Evolutionary conservation across 345 rosid species (phyloP), one percentile per base, ranked within the genome.

Genomic region (Laguncularia racemosa): DNA sequence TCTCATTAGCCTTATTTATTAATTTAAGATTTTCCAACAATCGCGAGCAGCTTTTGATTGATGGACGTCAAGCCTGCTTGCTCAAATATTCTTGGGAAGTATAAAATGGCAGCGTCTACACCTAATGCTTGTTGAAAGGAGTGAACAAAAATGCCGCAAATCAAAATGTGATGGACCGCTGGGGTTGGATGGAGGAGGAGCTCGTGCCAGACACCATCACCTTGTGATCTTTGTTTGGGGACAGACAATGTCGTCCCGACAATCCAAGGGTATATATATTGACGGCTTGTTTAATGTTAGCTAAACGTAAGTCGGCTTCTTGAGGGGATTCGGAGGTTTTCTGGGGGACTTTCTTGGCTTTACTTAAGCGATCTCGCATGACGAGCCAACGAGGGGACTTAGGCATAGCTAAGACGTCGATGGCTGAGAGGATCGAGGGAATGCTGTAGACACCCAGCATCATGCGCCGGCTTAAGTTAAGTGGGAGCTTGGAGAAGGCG

Each of bases 101-200:
- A 92, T n/a, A 86, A 64, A 28, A 89, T 96, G 40, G 83, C 95
- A 2, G 95, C 81, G 71, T 83, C 96, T 19, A 92, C 73, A 2
- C 97, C 97, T 0, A 95, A 80, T 0, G 87, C 75, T 73, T 89
- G 97, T 46, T 89, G 98, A 82, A 92, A 66, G 64, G 52, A 89
- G 50, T 89, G 89, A 54, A 92, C 80, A 2, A 96, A 89, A 4
- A 83, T 17, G 1, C 74, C 88, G 17, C 89, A 84, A 60, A 89
- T 62, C 62, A 89, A 44, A 33, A 85, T 72, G 51, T 87, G 95
- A 17, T 88, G 87, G 3, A 92, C 91, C 1, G 84, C 54, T 0
- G 85, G 89, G 0, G 81, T 89, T 1, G 96, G 96, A 19, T 56
- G 62, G 56, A 89, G 5, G 33, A 92, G 62, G 1, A 92, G 71